Conservation (phyloP, 2,329 filamentous ascomycete species). For the Dendrostoma leiphaemia region DNA sequence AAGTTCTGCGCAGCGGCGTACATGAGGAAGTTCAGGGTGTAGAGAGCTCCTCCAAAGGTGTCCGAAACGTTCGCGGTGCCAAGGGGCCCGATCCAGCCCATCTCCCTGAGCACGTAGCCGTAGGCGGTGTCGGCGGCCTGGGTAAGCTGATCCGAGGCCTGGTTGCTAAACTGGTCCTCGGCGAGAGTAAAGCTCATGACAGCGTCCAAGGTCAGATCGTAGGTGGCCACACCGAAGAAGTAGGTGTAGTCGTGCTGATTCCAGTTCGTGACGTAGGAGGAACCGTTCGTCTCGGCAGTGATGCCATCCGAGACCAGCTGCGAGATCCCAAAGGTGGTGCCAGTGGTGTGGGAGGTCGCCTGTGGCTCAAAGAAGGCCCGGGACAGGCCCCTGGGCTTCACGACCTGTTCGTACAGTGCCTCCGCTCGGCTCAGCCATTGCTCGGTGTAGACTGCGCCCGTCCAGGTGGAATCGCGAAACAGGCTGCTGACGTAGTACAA, state of each 20-base stretch:
- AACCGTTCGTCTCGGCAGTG: slow-evolving; percentile 30
- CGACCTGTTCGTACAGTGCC: slow-evolving; percentile 41
- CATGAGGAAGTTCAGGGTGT: slow-evolving; percentile 51
- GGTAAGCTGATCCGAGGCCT: slow-evolving; percentile 38
- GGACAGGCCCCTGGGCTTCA: slow-evolving; percentile 37
- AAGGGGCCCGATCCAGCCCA: slow-evolving; percentile 48
- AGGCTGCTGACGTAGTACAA: slow-evolving; percentile 36
- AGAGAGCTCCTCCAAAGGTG: slow-evolving; percentile 47
- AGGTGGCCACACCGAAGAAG: slow-evolving; percentile 45
- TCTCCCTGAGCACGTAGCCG: slow-evolving; percentile 49
- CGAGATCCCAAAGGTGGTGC: slow-evolving; percentile 45
- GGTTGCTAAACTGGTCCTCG: slow-evolving; percentile 45
- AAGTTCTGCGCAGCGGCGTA: slow-evolving; percentile 47
- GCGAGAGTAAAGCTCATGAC: slow-evolving; percentile 45
- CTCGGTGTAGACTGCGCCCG: slow-evolving; percentile 39
- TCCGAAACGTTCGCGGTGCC: slow-evolving; percentile 44
- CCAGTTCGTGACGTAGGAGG: slow-evolving; percentile 33
- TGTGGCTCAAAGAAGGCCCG: slow-evolving; percentile 47
- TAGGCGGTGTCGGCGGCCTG: slow-evolving; percentile 39
- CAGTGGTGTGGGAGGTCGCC: slow-evolving; percentile 48
- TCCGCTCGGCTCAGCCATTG: slow-evolving; percentile 44
- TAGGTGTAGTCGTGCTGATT: slow-evolving; percentile 55
- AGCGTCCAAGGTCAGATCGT: slow-evolving; percentile 39
- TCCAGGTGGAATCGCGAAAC: slow-evolving; percentile 42
- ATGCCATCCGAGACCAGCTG: slow-evolving; percentile 39